Evolutionary conservation across 225 moss, liverwort and hornwort genomes (phyloP), one percentile per base, ranked within the genome.

Genomic region (Marchantia polymorpha): DNA sequence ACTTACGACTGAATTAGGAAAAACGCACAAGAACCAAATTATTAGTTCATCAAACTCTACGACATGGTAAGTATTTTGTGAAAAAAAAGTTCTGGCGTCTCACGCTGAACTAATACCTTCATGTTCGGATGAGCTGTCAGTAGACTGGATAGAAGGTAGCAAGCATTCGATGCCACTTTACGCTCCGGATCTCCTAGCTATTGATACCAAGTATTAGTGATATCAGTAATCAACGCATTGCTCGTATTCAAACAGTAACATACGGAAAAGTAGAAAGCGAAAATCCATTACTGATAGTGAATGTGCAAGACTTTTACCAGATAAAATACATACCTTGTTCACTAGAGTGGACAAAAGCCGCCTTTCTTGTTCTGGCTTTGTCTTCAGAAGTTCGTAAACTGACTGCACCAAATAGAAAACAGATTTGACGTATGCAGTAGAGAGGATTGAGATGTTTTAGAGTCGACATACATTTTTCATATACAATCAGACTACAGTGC

Each of bases 171-270:
- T 64, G 99, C 99, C 63, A 91, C 88, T 83, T 93, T 99, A 79
- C 93, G 93, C 61, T 94, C 99, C 70, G 99, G 99, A 69, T 99
- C 99, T 78, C 95, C 99, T 79, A 99, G 84, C 99, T 99, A 88
- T 70, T 4, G 9, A 49, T 9, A 51, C 5, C 49, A 51, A 49
- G 22, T 48, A n/a, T 50, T 20, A 12, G 22, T 11, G 50, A 19
- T 3, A 65, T 12, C 25, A 29, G 15, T 13, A 8, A 65, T 12
- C 0, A 25, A 65, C 3, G 1, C 29, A 27, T 0, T 27, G 12
- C 8, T 29, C 20, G 8, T 19, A 70, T 48, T 1, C 47, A 69
- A 1, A 8, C 16, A 69, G 68, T 46, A 46, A 7, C 72, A 8
- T 55, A 20, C 71, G 3, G 25, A 19, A 6, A 48, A 22, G 16